These are phyloP conservation scores for Monosporascus sp. DNA, from an alignment of 2,329 filamentous ascomycete genomes.

Conservation along the genomic window DNA sequence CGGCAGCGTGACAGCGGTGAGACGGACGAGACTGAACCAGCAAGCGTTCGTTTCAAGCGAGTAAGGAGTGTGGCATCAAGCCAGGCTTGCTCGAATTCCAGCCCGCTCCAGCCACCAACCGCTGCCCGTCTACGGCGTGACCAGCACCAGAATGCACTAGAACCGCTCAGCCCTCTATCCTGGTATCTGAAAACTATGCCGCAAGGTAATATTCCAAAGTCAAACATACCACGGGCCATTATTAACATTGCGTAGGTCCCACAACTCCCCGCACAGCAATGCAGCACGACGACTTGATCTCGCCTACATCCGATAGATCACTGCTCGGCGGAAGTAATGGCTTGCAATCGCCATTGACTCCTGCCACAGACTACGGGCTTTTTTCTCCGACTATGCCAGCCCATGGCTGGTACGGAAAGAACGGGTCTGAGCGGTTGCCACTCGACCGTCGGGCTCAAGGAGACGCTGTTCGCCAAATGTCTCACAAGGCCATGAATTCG, in stretches of 20 bases:
- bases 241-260: neutral
- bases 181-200: constrained; percentile 1
- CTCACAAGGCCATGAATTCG: neutral
- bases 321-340: neutral
- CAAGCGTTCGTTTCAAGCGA: constrained; percentile 8
- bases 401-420: neutral
- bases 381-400: neutral
- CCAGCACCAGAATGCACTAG: constrained; percentile 4
- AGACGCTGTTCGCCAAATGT: neutral
- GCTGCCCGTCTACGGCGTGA: constrained; percentile 2
- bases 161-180: constrained; percentile 5
- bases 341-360: neutral
- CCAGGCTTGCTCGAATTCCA: neutral
- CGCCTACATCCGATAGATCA: neutral
- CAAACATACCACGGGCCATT: neutral
- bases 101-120: constrained; percentile 5
- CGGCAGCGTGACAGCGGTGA: constrained; percentile 18
- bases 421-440: neutral
- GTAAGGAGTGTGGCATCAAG: constrained; percentile 7
- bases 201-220: constrained; percentile 6
- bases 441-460: neutral
- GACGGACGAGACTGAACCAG: constrained; percentile 18
- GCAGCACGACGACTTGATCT: neutral
- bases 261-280: neutral
- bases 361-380: neutral